Base-by-base conservation (phyloP, 306 rosid genomes). In the Dalbergia cochinchinensis region DNA sequence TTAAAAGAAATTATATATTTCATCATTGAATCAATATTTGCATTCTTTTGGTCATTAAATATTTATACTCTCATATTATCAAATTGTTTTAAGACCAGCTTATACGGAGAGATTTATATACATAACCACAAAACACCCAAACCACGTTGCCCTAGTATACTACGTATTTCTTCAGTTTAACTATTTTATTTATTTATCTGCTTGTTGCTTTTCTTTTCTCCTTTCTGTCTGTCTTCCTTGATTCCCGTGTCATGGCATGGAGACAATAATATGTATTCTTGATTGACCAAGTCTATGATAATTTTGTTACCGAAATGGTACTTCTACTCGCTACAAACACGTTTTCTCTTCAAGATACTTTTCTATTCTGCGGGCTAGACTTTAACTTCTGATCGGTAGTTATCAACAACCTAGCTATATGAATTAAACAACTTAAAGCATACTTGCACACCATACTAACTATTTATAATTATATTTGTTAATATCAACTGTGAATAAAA, bases 351-450 rank as follows among this genome's bases (percentile, higher is more conserved):
- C 34, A 63, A 54, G 41, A 53, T 37, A 73, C 50, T 80, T 60
- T 45, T 60, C 11, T 4, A 15, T 11, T 44, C 6, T 47, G 5
- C 18, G 53, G 45, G 35, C 8, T 22, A 58, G 13, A 51, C 53
- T 19, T 20, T 20, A 14, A 18, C 63, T 65, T 51, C 11, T 50
- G 45, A 20, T 35, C 8, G 44, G 42, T 71, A 51, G 76, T 74
- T 66, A 19, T 44, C 70, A 81, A 45, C 80, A 74, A 74, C 84
- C 76, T 34, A 66, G 33, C 76, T 19, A 66, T 18, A 39, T 65
- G 16, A 39, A 14, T 31, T 16, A 33, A 62, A 72, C 22, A 62
- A 71, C 41, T 6, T 37, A 37, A 62, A n/a, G 18, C n/a, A 73
- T 11, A 47, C 14, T 45, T 65, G 47, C 16, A 10, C 22, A 70